Conservation (phyloP, 768 basidiomycete species). For the Rhodotorula paludigena region DNA sequence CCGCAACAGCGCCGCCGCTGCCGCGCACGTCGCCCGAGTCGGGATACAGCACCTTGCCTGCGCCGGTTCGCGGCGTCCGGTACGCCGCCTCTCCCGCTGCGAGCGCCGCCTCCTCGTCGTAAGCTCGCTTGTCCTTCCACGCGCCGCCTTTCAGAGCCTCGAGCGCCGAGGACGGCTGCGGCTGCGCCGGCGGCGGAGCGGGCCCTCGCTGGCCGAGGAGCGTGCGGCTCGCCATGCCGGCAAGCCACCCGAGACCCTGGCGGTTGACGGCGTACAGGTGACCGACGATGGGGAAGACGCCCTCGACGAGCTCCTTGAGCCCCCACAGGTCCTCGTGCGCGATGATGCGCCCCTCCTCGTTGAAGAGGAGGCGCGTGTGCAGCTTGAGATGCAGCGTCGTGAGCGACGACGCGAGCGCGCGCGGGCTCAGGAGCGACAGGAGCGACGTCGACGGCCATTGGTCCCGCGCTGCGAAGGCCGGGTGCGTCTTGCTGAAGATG, state of each 20-base stretch:
- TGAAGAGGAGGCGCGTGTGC: constrained; percentile 69
- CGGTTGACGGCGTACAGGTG: constrained; percentile 34
- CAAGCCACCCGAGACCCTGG: constrained; percentile 14
- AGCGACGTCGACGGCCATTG: constrained; percentile 27
- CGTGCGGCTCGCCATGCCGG: constrained; percentile 5
- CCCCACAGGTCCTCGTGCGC: constrained; percentile 79
- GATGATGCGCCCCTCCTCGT: constrained; percentile 66
- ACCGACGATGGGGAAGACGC: constrained; percentile 23
- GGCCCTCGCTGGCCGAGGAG: constrained; percentile 1
- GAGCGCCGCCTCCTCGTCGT: background rate
- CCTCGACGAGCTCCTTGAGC: constrained; percentile 62
- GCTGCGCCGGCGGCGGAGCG: background rate
- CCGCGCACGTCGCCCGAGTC: too few species aligned
- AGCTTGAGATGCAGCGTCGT: constrained; percentile 68
- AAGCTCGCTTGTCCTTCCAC: background rate
- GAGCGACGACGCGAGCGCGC: constrained; percentile 51
- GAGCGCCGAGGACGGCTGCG: background rate
- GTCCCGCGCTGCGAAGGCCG: constrained; percentile 12
- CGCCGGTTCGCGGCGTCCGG: background rate
- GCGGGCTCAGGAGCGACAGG: constrained; percentile 9
- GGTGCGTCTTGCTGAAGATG: constrained; percentile 20
- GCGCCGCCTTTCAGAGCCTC: too few species aligned
- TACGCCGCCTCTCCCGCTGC: background rate
- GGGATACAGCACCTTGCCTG: background rate
- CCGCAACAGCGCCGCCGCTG: too few species aligned